phyloP scores from a whole-genome alignment of 164 flowering plant genomes.

The Pachysandra terminalis region DNA sequence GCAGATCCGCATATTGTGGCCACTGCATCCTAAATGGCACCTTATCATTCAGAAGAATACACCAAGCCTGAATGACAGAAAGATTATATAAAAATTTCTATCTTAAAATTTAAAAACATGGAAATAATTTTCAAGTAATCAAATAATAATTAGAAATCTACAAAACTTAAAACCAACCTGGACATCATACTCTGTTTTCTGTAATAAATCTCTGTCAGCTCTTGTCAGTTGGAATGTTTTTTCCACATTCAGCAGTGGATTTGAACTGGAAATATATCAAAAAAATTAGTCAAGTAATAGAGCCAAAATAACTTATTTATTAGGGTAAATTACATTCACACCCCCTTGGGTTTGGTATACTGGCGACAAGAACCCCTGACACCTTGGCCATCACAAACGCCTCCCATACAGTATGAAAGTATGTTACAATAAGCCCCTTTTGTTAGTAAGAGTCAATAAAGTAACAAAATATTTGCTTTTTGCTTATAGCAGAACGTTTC shows the following conservation, averaged over 20 bases:
- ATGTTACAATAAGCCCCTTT: no score
- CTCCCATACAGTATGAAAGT: no score
- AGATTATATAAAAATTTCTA: neutral
- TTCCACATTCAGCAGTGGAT: constrained; percentile 69
- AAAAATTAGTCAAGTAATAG: neutral
- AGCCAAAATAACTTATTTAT: no score
- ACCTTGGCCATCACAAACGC: no score
- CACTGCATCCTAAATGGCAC: constrained; percentile 96
- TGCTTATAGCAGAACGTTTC: no score
- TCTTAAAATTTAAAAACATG: neutral
- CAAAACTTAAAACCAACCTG: constrained; percentile 49
- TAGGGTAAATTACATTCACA: no score
- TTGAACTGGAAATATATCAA: constrained; percentile 46
- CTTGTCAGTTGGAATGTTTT: constrained; percentile 77
- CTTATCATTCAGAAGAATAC: constrained; percentile 96
- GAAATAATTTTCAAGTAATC: neutral
- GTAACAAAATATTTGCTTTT: no score
- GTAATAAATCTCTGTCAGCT: constrained; percentile 64
- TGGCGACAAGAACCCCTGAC: no score
- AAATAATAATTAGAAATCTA: neutral
- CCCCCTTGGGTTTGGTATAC: no score
- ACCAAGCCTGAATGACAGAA: constrained; percentile 71
- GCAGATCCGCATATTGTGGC: constrained; percentile 91
- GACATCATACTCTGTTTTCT: constrained; percentile 72
- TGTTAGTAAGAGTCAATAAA: no score